These are phyloP conservation scores for Rhizopus microsporus DNA, from an alignment of 371 early-diverging fungal species.

Conservation along the genomic window DNA sequence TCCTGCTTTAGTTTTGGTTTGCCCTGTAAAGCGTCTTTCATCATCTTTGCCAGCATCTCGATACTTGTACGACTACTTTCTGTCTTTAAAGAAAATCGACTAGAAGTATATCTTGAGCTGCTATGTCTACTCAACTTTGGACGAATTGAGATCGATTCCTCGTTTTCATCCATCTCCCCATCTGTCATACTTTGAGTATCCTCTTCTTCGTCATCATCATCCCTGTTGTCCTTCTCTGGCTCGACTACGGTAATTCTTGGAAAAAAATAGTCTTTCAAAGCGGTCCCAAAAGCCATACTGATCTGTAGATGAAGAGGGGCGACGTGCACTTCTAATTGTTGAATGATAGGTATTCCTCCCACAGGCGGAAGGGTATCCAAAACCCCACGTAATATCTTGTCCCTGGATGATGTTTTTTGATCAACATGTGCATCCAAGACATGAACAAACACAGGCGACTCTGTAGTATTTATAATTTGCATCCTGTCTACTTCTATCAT, in stretches of 20 bases:
- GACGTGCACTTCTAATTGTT: slow-evolving; percentile 83
- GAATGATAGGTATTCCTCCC: slow-evolving; percentile 82
- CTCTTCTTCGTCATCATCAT: slow-evolving; percentile 2
- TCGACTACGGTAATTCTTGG: slow-evolving; percentile 38
- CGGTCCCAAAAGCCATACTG: slow-evolving; percentile 77
- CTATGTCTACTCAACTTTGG: not conserved
- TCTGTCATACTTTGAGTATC: slow-evolving; percentile 6
- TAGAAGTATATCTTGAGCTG: not conserved
- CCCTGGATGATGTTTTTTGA: slow-evolving; percentile 61
- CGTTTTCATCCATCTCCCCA: not conserved
- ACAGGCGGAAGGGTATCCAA: slow-evolving; percentile 80
- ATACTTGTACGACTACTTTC: slow-evolving; percentile 21
- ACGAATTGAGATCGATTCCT: not conserved
- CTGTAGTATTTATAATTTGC: slow-evolving; percentile 64
- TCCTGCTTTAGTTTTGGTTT: slow-evolving; percentile 23
- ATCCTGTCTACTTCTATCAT: slow-evolving; percentile 77
- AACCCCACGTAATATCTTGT: slow-evolving; percentile 80
- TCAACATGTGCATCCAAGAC: slow-evolving; percentile 12
- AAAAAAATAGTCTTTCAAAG: slow-evolving; percentile 76
- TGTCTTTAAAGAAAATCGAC: not conserved
- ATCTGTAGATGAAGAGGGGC: slow-evolving; percentile 78
- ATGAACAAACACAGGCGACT: slow-evolving; percentile 52
- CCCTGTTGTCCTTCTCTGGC: slow-evolving; percentile 6
- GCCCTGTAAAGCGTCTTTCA: slow-evolving; percentile 15
- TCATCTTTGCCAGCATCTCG: slow-evolving; percentile 17